These are phyloP conservation scores for Geranium rotundifolium DNA, from an alignment of 345 rosid species.

Conservation along the genomic window DNA sequence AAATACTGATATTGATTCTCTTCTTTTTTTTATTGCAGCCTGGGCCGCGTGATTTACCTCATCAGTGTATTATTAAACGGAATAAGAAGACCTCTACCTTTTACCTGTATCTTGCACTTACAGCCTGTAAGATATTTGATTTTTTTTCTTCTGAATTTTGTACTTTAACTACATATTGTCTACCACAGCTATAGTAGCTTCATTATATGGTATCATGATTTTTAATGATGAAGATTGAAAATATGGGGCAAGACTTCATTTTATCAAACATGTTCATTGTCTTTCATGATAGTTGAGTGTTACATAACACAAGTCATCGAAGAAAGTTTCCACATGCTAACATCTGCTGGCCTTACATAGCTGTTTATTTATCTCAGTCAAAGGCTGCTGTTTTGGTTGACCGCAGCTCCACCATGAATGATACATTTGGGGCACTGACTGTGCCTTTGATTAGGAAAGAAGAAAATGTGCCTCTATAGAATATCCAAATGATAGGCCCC, in stretches of 20 bases:
- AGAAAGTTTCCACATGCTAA: neutral
- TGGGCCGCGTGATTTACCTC: constrained; percentile 55
- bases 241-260: too few relatives aligned
- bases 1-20: neutral
- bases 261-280: too few relatives aligned
- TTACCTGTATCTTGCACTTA: constrained; percentile 57
- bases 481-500: neutral
- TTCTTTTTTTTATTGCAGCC: constrained; percentile 40
- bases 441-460: neutral
- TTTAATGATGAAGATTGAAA: too few relatives aligned
- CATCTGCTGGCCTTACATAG: neutral
- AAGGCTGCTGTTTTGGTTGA: neutral
- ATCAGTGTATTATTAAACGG: constrained; percentile 71
- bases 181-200: too few relatives aligned
- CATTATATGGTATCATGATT: too few relatives aligned
- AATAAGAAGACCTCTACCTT: constrained; percentile 65
- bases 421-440: neutral
- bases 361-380: neutral
- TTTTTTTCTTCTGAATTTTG: too few relatives aligned
- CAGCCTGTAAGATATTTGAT: too few relatives aligned
- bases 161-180: neutral
- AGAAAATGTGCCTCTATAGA: neutral
- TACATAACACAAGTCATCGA: too few relatives aligned
- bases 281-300: too few relatives aligned
- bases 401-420: neutral